Base-by-base conservation (phyloP, 2,329 filamentous ascomycete genomes). In the Cladophialophora chaetospira region DNA sequence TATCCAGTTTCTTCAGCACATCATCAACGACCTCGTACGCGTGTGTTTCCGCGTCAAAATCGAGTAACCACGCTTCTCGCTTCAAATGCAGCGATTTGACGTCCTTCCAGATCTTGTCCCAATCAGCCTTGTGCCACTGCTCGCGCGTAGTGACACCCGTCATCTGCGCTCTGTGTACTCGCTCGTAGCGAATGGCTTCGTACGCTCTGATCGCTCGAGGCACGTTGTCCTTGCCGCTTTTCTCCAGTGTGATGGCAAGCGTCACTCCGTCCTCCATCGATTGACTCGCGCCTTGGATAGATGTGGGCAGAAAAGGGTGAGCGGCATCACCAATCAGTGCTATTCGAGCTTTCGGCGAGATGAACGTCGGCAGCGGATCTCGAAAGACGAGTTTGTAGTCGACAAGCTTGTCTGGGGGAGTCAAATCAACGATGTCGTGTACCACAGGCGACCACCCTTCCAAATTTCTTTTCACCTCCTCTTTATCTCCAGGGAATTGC, bases 401-500 rank as follows among this genome's bases (percentile, higher is more conserved):
- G 40, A 61, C 51, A 15, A 63, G 52, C 11, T 49, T 46, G 23
- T 63, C 55, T 19, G 55, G 35, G 11, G 61, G 61, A 53, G 72
- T 63, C 40, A 52, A 53, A 25, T 65, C 59, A 31, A 67, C 51
- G 13, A 67, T 63, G n/a, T 64, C 59, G 3, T 71, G 53, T 44
- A 68, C 68, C 1, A 68, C 66, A 13, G 68, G 73, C 67, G 82
- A 74, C 80, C 80, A 82, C 17, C 74, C 78, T 49, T 80, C 73
- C 10, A 83, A 66, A 0, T 80, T 73, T 53, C 77, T 71, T 57
- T 75, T 72, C 0, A 82, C 80, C 33, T 82, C 80, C 38, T 77
- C 74, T 0, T 81, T 70, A 46, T 79, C 77, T 2, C 77, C 79
- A 0, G 79, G 78, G 59, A 81, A 80, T 3, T 75, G 78, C 79